Evolutionary conservation across 2,329 filamentous ascomycete species (phyloP).

Genomic region (Macrophomina tecta): DNA sequence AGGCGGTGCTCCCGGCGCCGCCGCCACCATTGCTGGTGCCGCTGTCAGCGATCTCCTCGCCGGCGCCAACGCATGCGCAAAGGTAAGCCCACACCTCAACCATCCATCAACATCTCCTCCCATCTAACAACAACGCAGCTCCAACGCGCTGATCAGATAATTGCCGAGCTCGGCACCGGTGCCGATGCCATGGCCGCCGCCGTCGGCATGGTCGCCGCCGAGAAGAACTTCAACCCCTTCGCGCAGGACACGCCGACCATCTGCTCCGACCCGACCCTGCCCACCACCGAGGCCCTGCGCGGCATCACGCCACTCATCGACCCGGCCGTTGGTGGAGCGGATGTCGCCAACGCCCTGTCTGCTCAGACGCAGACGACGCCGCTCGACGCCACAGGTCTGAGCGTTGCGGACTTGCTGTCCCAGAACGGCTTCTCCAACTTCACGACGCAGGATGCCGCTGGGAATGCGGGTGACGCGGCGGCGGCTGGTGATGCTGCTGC

Average conservation of each 20-base stretch:
- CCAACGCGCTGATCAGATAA: constrained; percentile 67
- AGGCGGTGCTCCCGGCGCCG: constrained; percentile 63
- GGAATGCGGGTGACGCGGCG: background rate
- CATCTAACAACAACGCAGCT: constrained; percentile 53
- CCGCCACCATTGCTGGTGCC: constrained; percentile 67
- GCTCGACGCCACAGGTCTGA: constrained; percentile 65
- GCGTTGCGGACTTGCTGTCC: constrained; percentile 68
- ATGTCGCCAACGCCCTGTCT: constrained; percentile 66
- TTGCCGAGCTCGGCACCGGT: constrained; percentile 65
- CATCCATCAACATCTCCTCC: constrained; percentile 19
- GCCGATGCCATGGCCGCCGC: constrained; percentile 67
- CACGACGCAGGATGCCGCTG: constrained; percentile 43
- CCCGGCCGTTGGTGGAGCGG: constrained; percentile 64
- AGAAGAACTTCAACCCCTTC: constrained; percentile 77
- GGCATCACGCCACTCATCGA: constrained; percentile 73
- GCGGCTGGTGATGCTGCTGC: constrained; percentile 25
- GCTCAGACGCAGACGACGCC: constrained; percentile 58
- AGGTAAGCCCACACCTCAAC: constrained; percentile 47
- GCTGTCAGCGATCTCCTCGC: constrained; percentile 68
- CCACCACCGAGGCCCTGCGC: constrained; percentile 64
- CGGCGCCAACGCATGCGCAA: constrained; percentile 69
- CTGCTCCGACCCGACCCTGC: constrained; percentile 68
- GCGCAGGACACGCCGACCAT: constrained; percentile 65
- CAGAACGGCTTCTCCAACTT: constrained; percentile 70
- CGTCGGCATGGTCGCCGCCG: constrained; percentile 67